A percentile compares a stretch with the other conserved stretches of the same genome.
These are phyloP conservation scores for Beauveria australis DNA, from an alignment of 2,329 filamentous ascomycete species.

Conservation along the genomic window DNA sequence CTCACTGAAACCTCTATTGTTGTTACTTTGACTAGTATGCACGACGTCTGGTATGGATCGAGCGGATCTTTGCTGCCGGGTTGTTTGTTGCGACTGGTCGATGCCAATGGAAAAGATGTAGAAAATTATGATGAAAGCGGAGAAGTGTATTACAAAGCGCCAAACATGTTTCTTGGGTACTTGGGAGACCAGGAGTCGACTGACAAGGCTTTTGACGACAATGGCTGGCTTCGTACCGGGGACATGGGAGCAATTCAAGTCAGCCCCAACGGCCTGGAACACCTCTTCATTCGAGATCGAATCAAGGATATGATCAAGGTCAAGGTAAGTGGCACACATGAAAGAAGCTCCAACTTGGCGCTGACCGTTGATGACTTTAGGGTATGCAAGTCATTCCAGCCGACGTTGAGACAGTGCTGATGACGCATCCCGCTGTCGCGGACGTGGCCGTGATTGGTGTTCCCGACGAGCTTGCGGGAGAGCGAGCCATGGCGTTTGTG, in stretches of 20 bases:
- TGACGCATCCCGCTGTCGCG: neutral
- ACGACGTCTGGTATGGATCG: conserved; percentile 2
- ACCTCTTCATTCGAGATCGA: conserved; percentile 8
- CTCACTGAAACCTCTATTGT: conserved; percentile 2
- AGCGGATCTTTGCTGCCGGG: conserved; percentile 7
- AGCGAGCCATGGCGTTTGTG: conserved; percentile 7
- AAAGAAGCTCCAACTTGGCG: neutral
- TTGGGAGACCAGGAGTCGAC: neutral
- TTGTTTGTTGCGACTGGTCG: neutral
- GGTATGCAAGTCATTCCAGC: conserved; percentile 9
- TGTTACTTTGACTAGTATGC: neutral
- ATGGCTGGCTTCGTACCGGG: conserved; percentile 5
- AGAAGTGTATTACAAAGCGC: conserved; percentile 1
- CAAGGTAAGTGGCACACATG: conserved; percentile 3
- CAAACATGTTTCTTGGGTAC: conserved; percentile 1
- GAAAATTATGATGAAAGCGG: conserved; percentile 1
- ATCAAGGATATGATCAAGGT: conserved; percentile 11
- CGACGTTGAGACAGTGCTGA: neutral
- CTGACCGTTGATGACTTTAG: neutral
- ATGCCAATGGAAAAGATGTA: neutral
- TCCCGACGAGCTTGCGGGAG: conserved; percentile 6
- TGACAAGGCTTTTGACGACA: neutral
- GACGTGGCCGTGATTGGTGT: conserved; percentile 4
- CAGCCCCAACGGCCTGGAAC: neutral
- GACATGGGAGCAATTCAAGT: conserved; percentile 3